phyloP scores from a whole-genome alignment of 305 asterid species.

The Fraxinus xanthoxyloides region DNA sequence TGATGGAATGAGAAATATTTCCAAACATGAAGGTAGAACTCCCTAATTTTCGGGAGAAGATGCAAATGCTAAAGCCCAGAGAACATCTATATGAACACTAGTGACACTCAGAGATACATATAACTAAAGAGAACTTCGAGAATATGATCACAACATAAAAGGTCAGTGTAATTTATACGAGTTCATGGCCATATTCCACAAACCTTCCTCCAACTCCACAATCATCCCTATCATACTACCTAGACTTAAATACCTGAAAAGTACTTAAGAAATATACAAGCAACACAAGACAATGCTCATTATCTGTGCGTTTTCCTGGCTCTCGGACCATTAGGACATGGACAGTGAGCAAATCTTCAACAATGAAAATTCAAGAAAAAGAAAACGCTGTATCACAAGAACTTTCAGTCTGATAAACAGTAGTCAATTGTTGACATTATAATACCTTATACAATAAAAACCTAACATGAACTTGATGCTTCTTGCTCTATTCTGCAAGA shows the following conservation, averaged over 20 bases:
- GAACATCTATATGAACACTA: neutral
- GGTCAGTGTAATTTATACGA: neutral
- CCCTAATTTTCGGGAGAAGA: neutral
- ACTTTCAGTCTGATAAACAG: neutral
- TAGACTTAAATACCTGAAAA: neutral
- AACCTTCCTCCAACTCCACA: neutral
- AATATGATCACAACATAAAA: neutral
- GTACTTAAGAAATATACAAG: neutral
- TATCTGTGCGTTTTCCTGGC: neutral
- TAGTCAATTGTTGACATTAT: neutral
- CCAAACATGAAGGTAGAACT: neutral
- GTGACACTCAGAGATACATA: neutral
- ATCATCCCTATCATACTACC: neutral
- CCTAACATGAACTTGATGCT: neutral
- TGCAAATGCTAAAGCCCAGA: neutral
- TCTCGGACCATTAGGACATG: neutral
- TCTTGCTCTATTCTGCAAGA: neutral
- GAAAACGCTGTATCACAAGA: neutral
- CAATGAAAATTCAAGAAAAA: neutral
- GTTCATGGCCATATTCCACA: neutral
- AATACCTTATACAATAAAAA: neutral
- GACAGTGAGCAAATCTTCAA: neutral
- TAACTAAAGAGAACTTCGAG: neutral
- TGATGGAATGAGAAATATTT: neutral
- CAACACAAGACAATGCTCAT: neutral